Conservation (phyloP, 306 rosid genomes). For the Canavalia gladiata region DNA sequence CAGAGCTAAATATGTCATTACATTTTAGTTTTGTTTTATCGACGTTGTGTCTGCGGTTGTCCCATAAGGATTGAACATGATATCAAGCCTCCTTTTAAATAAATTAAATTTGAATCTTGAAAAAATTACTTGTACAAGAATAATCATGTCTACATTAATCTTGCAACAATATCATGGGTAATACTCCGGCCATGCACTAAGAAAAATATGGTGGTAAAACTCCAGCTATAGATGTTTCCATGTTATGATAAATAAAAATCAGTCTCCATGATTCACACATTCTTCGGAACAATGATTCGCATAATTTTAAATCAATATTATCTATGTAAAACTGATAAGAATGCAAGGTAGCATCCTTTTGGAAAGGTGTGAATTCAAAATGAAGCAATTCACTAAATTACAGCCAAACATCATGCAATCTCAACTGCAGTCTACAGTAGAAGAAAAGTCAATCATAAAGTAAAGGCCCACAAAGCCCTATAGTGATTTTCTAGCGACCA, state of each 20-base stretch:
- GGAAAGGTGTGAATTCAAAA: slow-evolving; percentile 24
- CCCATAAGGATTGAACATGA: no score
- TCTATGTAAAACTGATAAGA: slow-evolving; percentile 26
- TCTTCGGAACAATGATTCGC: slow-evolving; percentile 17
- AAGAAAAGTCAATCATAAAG: slow-evolving; percentile 31
- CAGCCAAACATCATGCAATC: slow-evolving; percentile 46
- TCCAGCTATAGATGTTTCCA: not conserved
- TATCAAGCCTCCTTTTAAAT: not conserved
- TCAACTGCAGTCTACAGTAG: slow-evolving; percentile 36
- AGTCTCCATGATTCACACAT: not conserved
- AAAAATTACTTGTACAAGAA: not conserved
- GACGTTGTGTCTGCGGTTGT: not conserved
- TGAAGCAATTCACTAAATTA: slow-evolving; percentile 44
- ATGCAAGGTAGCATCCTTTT: slow-evolving; percentile 37
- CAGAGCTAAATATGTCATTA: not conserved
- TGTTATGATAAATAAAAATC: not conserved
- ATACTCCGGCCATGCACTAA: not conserved
- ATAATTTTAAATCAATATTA: slow-evolving; percentile 9
- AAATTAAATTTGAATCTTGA: not conserved
- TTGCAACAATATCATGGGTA: not conserved
- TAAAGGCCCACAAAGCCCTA: slow-evolving; percentile 15
- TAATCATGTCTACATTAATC: not conserved
- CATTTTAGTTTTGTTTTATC: not conserved
- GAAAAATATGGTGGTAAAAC: not conserved
- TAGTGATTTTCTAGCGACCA: slow-evolving; percentile 30